Percentiles rank a stretch among this genome's conserved stretches.
Conservation (phyloP, 1,284 basidiomycete species). For the Trichosporon coremiiforme region DNA sequence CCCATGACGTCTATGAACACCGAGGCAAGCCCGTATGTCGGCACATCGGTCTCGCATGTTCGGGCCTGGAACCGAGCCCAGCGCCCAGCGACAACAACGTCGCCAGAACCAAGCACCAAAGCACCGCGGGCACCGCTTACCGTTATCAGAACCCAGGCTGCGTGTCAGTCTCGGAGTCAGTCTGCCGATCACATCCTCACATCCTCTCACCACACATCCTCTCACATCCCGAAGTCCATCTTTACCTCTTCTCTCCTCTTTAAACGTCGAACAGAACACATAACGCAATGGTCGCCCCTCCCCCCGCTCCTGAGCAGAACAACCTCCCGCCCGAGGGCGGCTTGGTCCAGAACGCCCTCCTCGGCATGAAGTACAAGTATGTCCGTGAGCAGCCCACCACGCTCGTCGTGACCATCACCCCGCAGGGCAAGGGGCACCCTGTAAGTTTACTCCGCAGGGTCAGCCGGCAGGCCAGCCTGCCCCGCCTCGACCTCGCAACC, state of each 20-base stretch:
- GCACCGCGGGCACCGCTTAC: too few species aligned
- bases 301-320: background rate
- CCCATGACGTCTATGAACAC: conserved; percentile 12
- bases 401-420: background rate
- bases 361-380: conserved; percentile 9
- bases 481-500: too few species aligned
- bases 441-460: background rate
- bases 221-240: too few species aligned
- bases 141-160: background rate
- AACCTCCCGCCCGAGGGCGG: background rate
- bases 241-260: too few species aligned
- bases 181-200: background rate
- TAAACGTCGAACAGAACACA: too few species aligned
- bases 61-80: too few species aligned
- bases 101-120: too few species aligned
- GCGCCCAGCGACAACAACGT: too few species aligned
- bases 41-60: too few species aligned
- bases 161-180: background rate
- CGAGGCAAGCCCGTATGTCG: background rate
- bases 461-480: too few species aligned
- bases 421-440: background rate
- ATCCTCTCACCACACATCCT: too few species aligned
- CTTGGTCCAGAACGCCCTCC: background rate
- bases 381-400: conserved; percentile 6
- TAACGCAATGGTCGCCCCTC: background rate